These are phyloP conservation scores for Aspergillus versicolor DNA, from an alignment of 2,329 filamentous ascomycete genomes.

Conservation along the genomic window DNA sequence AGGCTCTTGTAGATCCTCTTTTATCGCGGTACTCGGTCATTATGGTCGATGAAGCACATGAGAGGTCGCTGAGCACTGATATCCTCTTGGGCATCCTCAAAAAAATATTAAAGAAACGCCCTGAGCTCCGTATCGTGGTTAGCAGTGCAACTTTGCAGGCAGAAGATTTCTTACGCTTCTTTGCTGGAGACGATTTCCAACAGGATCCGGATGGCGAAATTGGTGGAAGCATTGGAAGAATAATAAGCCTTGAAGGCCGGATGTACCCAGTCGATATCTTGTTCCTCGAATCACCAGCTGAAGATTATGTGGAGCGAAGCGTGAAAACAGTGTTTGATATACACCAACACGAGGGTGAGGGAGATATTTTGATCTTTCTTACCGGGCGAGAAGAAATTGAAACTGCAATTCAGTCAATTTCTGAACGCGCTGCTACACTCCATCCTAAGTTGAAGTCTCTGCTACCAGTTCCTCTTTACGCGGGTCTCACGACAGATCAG, in stretches of 20 bases:
- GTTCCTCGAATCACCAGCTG: constrained; percentile 72
- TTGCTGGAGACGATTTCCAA: constrained; percentile 51
- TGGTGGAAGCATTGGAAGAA: constrained; percentile 54
- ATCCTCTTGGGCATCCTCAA: constrained; percentile 85
- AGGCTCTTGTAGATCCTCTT: constrained; percentile 89
- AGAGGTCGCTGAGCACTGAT: constrained; percentile 89
- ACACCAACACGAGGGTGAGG: constrained; percentile 73
- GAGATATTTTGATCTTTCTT: constrained; percentile 87
- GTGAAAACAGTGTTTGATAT: constrained; percentile 85
- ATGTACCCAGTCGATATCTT: constrained; percentile 86
- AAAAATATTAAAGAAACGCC: constrained; percentile 77
- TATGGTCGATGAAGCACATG: constrained; percentile 97
- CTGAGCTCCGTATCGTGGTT: constrained; percentile 82
- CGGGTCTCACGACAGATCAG: constrained; percentile 83
- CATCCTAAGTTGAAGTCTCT: constrained; percentile 60
- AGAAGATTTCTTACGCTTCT: constrained; percentile 80
- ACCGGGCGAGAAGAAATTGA: constrained; percentile 95
- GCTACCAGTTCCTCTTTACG: constrained; percentile 77
- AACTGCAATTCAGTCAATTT: constrained; percentile 72
- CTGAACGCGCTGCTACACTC: constrained; percentile 67
- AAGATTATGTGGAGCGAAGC: constrained; percentile 83
- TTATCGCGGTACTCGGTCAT: constrained; percentile 90
- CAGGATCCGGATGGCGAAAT: constrained; percentile 33
- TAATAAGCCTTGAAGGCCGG: constrained; percentile 82
- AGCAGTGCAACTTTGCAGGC: constrained; percentile 93